Conservation (phyloP, 164 flowering plant genomes). For the Vitis amurensis region DNA sequence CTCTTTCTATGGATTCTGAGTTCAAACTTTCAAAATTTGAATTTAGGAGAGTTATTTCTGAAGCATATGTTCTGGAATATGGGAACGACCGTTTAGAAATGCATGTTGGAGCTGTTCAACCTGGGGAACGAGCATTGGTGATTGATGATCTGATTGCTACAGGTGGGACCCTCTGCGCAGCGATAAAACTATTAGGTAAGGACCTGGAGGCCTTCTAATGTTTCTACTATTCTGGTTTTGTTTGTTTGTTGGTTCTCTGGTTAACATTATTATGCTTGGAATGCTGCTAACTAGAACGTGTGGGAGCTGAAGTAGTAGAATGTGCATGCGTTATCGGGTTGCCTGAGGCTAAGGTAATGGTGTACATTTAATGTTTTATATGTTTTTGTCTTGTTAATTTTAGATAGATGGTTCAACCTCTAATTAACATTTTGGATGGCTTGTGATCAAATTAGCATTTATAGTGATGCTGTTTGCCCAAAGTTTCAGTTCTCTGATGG, state of each 20-base stretch:
- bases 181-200: constrained; percentile 75
- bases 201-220: neutral
- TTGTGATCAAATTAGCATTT: no score
- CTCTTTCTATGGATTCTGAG: no score
- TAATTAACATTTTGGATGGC: no score
- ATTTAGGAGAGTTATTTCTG: constrained; percentile 75
- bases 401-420: no score
- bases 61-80: constrained; percentile 81
- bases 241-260: neutral
- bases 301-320: constrained; percentile 83
- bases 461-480: no score
- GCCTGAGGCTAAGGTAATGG: constrained; percentile 69
- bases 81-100: constrained; percentile 87
- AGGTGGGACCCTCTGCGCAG: constrained; percentile 91
- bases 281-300: constrained; percentile 48
- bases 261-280: neutral
- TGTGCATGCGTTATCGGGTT: constrained; percentile 91
- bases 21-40: neutral
- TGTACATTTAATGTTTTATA: no score
- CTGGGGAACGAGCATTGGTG: constrained; percentile 77
- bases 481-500: no score
- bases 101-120: constrained; percentile 85
- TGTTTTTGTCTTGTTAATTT: no score
- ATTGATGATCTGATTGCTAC: constrained; percentile 96
- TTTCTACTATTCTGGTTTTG: neutral